phyloP scores from a whole-genome alignment of 352 stramenopile genomes.

The Phytophthora foliorum region DNA sequence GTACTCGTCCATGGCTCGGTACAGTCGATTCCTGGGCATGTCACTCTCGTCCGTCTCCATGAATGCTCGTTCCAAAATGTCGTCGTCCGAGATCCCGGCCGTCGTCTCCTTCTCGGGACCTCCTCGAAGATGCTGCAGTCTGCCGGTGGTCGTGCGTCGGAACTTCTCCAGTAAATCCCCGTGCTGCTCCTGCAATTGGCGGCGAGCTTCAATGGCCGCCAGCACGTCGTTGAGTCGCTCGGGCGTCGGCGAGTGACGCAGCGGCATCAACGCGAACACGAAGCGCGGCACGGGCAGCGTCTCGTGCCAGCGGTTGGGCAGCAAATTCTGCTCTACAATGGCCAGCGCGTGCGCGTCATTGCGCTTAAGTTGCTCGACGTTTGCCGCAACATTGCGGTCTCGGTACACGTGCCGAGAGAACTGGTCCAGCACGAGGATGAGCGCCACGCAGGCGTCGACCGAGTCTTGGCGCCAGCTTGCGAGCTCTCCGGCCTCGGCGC shows the following conservation, averaged over 20 bases:
- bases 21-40: slow-evolving; percentile 75
- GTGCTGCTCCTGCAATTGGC: slow-evolving; percentile 60
- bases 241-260: slow-evolving; percentile 82
- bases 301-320: slow-evolving; percentile 60
- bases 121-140: slow-evolving; percentile 67
- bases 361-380: slow-evolving; percentile 26
- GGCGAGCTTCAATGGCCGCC: slow-evolving; percentile 54
- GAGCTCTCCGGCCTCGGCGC: slow-evolving; percentile 58
- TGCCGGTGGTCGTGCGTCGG: slow-evolving; percentile 79
- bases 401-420: slow-evolving; percentile 88
- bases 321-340: slow-evolving; percentile 53
- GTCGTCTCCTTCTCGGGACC: slow-evolving; percentile 23
- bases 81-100: slow-evolving; percentile 50
- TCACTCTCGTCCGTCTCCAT: slow-evolving; percentile 76
- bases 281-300: slow-evolving; percentile 63
- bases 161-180: slow-evolving; percentile 84
- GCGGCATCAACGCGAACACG: slow-evolving; percentile 89
- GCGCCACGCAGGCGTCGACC: slow-evolving; percentile 64
- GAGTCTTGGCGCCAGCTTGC: slow-evolving; percentile 48
- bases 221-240: slow-evolving; percentile 66
- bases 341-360: slow-evolving; percentile 65
- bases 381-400: slow-evolving; percentile 27
- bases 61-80: slow-evolving; percentile 77
- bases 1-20: slow-evolving; percentile 79
- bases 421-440: slow-evolving; percentile 91